These are phyloP conservation scores for Sporobolomyces pararoseus DNA, from an alignment of 768 basidiomycete genomes.

Conservation along the genomic window DNA sequence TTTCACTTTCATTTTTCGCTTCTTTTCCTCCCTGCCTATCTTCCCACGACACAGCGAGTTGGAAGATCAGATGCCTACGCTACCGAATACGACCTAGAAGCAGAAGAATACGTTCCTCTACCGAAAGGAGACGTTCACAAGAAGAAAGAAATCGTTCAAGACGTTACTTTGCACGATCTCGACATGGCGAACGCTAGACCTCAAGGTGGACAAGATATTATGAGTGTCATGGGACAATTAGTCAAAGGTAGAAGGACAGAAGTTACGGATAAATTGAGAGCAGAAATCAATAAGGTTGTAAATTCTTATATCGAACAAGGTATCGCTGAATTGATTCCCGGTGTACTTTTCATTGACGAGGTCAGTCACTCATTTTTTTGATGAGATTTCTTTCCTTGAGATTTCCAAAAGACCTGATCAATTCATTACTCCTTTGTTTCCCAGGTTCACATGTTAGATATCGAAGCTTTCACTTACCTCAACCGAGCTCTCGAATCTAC, in stretches of 20 bases:
- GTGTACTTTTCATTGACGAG: conserved; percentile 98
- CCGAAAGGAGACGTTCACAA: conserved; percentile 97
- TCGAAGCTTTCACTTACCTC: conserved; percentile 98
- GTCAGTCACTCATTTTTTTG: conserved; percentile 54
- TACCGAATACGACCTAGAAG: conserved; percentile 93
- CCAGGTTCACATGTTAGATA: conserved; percentile 98
- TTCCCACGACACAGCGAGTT: conserved; percentile 62
- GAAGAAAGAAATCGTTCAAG: conserved; percentile 89
- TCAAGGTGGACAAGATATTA: conserved; percentile 91
- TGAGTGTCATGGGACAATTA: conserved; percentile 88
- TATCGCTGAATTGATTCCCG: conserved; percentile 94
- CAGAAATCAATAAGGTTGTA: conserved; percentile 96
- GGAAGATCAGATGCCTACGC: conserved; percentile 97
- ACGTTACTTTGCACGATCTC: conserved; percentile 88
- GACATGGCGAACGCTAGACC: conserved; percentile 96
- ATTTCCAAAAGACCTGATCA: no score
- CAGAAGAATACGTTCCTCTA: conserved; percentile 94
- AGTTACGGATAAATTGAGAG: conserved; percentile 89
- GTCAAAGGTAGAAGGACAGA: conserved; percentile 92
- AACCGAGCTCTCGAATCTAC: conserved; percentile 92
- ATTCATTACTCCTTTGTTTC: no score
- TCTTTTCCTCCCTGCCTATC: no score
- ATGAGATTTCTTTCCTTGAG: background rate
- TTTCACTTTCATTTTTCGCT: background rate
- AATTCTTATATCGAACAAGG: conserved; percentile 97